Evolutionary conservation across 352 stramenopile genomes (phyloP).

Genomic region (Globisporangium okanoganense): DNA sequence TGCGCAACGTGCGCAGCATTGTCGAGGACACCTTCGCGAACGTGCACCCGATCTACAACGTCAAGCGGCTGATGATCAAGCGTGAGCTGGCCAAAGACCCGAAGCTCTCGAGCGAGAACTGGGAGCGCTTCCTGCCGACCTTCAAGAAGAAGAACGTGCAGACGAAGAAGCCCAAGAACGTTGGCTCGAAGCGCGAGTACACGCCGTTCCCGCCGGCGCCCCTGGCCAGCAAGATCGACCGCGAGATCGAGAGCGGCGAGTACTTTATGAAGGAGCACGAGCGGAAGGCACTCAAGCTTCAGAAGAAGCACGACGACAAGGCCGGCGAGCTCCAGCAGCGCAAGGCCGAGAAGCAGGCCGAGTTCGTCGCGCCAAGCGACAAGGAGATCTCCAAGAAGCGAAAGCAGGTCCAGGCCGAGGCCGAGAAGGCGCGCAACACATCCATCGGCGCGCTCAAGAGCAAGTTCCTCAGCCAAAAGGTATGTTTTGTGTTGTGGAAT

Average conservation of each 20-base stretch:
- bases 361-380: slow-evolving; percentile 73
- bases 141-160: slow-evolving; percentile 99
- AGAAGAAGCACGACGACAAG: slow-evolving; percentile 80
- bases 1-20: slow-evolving; percentile 95
- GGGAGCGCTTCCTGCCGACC: slow-evolving; percentile 97
- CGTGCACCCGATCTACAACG: slow-evolving; percentile 99
- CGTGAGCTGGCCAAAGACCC: slow-evolving; percentile 98
- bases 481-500: slow-evolving; percentile 12
- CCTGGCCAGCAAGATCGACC: slow-evolving; percentile 96
- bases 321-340: slow-evolving; percentile 55
- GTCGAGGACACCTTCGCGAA: slow-evolving; percentile 99
- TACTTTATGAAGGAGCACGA: slow-evolving; percentile 99
- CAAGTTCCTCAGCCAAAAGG: slow-evolving; percentile 80
- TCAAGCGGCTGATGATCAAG: slow-evolving; percentile 99
- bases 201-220: slow-evolving; percentile 98
- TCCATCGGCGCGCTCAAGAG: slow-evolving; percentile 75
- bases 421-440: slow-evolving; percentile 41
- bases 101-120: slow-evolving; percentile 96
- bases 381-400: slow-evolving; percentile 79
- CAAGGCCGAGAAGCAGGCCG: slow-evolving; percentile 67
- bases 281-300: slow-evolving; percentile 90
- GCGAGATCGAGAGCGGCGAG: slow-evolving; percentile 98
- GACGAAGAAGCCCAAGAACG: slow-evolving; percentile 91
- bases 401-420: slow-evolving; percentile 43
- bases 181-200: slow-evolving; percentile 94